A percentile compares a stretch with the other conserved stretches of the same genome.
phyloP scores from a whole-genome alignment of 108 stramenopile species.

The Poteriospumella lacustris region DNA sequence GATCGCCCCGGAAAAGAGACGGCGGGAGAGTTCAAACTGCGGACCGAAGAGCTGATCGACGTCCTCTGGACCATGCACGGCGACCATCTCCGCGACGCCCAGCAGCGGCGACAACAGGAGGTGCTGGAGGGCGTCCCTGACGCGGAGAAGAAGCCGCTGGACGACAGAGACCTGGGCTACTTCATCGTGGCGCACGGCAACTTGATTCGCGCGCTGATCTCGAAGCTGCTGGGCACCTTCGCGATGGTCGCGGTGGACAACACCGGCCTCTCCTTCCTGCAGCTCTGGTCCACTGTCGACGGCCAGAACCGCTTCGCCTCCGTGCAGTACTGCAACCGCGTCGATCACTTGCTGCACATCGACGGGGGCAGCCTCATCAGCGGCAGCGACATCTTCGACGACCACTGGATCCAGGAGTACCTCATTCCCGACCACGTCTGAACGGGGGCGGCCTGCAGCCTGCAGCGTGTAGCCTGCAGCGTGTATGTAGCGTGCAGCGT shows the following conservation, averaged over 20 bases:
- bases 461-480: too few species aligned
- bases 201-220: neutral
- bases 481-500: too few species aligned
- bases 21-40: neutral
- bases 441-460: too few species aligned
- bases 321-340: neutral
- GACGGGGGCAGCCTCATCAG: neutral
- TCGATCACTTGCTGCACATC: neutral
- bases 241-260: too few species aligned
- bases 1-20: neutral
- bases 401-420: constrained; percentile 19
- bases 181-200: neutral
- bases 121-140: too few species aligned
- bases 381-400: neutral
- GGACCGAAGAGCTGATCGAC: neutral
- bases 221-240: neutral
- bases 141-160: too few species aligned
- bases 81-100: neutral
- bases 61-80: neutral
- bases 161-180: too few species aligned
- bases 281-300: neutral
- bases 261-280: neutral
- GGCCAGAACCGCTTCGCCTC: neutral
- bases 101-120: too few species aligned
- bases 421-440: too few species aligned